phyloP scores from a whole-genome alignment of 2,329 filamentous ascomycete species.

The Trichophyton rubrum region DNA sequence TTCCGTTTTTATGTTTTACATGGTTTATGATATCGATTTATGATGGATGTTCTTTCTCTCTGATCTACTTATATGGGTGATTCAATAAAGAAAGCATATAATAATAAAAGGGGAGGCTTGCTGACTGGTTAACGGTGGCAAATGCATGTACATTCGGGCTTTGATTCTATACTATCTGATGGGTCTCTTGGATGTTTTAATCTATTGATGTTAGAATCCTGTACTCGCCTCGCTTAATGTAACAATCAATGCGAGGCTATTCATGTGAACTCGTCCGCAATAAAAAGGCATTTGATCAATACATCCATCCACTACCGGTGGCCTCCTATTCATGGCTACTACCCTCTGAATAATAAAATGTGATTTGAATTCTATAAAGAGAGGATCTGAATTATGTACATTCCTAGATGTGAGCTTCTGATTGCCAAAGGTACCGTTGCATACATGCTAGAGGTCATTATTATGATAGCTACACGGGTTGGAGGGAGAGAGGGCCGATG shows the following conservation, averaged over 20 bases:
- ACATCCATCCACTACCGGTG: neutral
- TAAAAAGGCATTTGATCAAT: neutral
- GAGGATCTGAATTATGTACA: slow-evolving; percentile 2
- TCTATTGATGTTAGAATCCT: neutral
- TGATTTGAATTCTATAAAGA: neutral
- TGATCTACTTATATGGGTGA: neutral
- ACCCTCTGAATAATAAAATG: neutral
- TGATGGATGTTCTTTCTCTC: neutral
- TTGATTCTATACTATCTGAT: neutral
- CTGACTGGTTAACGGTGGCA: neutral
- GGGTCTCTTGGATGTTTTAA: neutral
- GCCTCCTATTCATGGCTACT: neutral
- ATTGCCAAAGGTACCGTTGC: slow-evolving; percentile 3
- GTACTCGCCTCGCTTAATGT: too few relatives aligned
- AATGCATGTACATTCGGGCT: neutral
- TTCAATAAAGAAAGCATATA: neutral
- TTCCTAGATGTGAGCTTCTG: slow-evolving; percentile 1
- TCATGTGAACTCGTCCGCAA: neutral
- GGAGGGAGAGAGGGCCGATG: neutral
- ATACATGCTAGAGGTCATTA: slow-evolving; percentile 4
- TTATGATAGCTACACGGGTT: slow-evolving; percentile 1
- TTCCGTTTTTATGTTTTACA: neutral
- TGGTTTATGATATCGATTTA: neutral
- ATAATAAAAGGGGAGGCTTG: neutral
- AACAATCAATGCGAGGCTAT: neutral